These are phyloP conservation scores for Aspergillus steynii DNA, from an alignment of 495 filamentous ascomycete genomes.

Conservation along the genomic window DNA sequence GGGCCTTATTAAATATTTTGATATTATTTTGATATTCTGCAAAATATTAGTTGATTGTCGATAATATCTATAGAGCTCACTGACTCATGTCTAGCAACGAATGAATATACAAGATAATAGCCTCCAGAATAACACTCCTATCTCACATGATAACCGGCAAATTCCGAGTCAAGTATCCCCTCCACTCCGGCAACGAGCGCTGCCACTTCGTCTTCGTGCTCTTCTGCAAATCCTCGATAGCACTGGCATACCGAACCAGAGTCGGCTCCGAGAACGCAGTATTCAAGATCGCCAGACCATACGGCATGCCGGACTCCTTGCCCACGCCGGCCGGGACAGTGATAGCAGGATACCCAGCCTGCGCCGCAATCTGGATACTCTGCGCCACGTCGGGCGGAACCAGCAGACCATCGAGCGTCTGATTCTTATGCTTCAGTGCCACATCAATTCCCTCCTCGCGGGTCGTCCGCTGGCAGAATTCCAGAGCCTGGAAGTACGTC, in stretches of 20 bases:
- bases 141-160: constrained; percentile 42
- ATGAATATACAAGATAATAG: too few relatives aligned
- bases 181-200: constrained; percentile 53
- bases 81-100: too few relatives aligned
- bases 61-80: too few relatives aligned
- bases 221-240: constrained; percentile 65
- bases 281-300: constrained; percentile 65
- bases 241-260: constrained; percentile 64
- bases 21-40: too few relatives aligned
- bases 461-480: constrained; percentile 57
- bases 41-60: too few relatives aligned
- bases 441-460: constrained; percentile 69
- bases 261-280: constrained; percentile 64
- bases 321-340: constrained; percentile 63
- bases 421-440: constrained; percentile 52
- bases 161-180: constrained; percentile 50
- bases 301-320: constrained; percentile 63
- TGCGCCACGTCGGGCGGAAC: constrained; percentile 68
- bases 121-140: too few relatives aligned
- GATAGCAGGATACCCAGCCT: constrained; percentile 68
- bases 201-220: constrained; percentile 35
- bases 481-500: constrained; percentile 64
- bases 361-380: constrained; percentile 55
- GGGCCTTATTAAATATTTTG: too few relatives aligned
- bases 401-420: constrained; percentile 58